Evolutionary conservation across 164 flowering plant genomes (phyloP), one percentile per base, ranked within the genome.

Genomic region (Pachysandra terminalis): DNA sequence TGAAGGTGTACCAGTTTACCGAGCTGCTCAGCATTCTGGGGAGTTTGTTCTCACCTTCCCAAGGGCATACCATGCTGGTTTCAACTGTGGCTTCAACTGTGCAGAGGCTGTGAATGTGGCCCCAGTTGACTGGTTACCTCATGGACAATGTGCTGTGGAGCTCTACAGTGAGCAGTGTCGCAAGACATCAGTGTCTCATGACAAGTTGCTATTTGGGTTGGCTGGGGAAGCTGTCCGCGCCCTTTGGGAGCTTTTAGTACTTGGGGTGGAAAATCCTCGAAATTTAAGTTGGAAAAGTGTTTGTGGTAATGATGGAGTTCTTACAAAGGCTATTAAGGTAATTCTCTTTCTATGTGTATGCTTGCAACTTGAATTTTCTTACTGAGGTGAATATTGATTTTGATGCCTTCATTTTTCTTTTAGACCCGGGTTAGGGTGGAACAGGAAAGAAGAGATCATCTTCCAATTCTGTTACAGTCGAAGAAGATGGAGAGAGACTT

Each of bases 61-160:
- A 35, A 85, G 93, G 76, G 96, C 96, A 70, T 90, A 90, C 69
- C 96, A 90, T 68, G 56, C 89, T 32, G 96, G 96, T 51, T 87
- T 90, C 71, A 90, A 90, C 72, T 87, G 96, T 74, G 96, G 96
- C 27, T 87, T 87, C 73, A 90, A 90, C 75, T 90, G 92, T 77
- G 93, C 96, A 0, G 93, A 90, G 80, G 96, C 96, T 22, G 96
- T 90, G 40, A 90, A 90, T 81, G 89, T 90, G 53, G 96, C 93
- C 10, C 96, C 96, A 27, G 75, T 87, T 75, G 96, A 90, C 77
- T 90, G 96, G 96, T 76, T 90, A 53, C 79, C 72, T 9, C 89
- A 87, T 81, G 96, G 96, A 35, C 96, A 90, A 68, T 71, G 71
- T 73, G 96, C 91, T 59, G 92, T 87, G 52, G 92, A 90, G 78